These are phyloP conservation scores for Lactarius sanguifluus DNA, from an alignment of 768 basidiomycete genomes.

Conservation along the genomic window DNA sequence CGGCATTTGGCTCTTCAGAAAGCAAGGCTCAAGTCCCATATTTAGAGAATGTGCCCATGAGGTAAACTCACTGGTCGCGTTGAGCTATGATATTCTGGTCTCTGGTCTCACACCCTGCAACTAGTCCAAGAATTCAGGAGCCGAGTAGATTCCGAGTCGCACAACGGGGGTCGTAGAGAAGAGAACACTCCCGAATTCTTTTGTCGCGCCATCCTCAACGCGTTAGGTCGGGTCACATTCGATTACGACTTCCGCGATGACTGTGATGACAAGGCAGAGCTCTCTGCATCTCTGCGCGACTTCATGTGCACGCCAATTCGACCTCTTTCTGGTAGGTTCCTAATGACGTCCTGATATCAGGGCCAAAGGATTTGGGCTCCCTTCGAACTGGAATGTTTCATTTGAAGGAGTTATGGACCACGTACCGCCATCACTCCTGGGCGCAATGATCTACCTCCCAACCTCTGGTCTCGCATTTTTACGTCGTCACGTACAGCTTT, in stretches of 20 bases:
- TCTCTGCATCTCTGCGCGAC: slow-evolving; percentile 18
- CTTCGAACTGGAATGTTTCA: slow-evolving; percentile 26
- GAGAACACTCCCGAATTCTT: slow-evolving; percentile 21
- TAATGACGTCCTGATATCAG: slow-evolving; percentile 4
- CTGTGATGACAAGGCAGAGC: slow-evolving; percentile 14
- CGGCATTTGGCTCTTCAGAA: slow-evolving; percentile 20
- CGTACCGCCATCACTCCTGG: slow-evolving; percentile 15
- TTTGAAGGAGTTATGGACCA: slow-evolving; percentile 23
- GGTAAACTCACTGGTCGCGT: slow-evolving; percentile 7
- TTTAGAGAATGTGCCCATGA: slow-evolving; percentile 23
- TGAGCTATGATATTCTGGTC: background rate
- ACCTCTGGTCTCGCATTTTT: slow-evolving; percentile 23
- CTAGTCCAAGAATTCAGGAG: slow-evolving; percentile 16
- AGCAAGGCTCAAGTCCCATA: slow-evolving; percentile 15
- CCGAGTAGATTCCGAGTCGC: background rate
- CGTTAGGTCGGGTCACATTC: slow-evolving; percentile 21
- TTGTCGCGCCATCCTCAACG: slow-evolving; percentile 20
- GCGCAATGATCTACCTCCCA: slow-evolving; percentile 19
- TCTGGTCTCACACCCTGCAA: background rate
- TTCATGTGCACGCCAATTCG: slow-evolving; percentile 17
- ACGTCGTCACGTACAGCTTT: slow-evolving; percentile 20
- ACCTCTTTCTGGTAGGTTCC: background rate
- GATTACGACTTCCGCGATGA: slow-evolving; percentile 24
- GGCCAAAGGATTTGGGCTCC: slow-evolving; percentile 26
- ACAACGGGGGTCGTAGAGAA: background rate